Percentiles rank a stretch among this genome's conserved stretches.
These are phyloP conservation scores for Parmelia sp. DNA, from an alignment of 495 filamentous ascomycete genomes.

Conservation along the genomic window DNA sequence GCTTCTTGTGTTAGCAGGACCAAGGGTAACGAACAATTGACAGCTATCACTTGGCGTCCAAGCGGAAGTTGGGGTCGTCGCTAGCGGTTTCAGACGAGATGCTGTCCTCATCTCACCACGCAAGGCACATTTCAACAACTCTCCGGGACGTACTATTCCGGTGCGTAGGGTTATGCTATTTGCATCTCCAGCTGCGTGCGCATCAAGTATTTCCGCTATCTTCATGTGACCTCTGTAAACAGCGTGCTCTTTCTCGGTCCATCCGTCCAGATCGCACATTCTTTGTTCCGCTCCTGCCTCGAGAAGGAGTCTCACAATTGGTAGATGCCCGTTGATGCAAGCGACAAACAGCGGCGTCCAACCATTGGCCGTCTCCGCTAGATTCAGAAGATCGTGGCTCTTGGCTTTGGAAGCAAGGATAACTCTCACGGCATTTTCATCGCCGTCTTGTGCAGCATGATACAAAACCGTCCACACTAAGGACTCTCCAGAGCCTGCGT, in stretches of 20 bases:
- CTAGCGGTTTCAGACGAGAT: not conserved
- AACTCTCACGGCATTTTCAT: conserved; percentile 15
- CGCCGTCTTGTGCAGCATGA: conserved; percentile 6
- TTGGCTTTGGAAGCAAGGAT: conserved; percentile 14
- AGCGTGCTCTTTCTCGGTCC: conserved; percentile 29
- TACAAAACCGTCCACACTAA: not conserved
- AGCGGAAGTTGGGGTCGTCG: not conserved
- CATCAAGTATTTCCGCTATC: conserved; percentile 9
- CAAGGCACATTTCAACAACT: not conserved
- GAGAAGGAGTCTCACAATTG: conserved; percentile 48
- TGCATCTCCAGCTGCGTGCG: not conserved
- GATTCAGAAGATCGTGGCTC: conserved; percentile 15
- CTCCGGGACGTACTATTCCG: conserved; percentile 1
- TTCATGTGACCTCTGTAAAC: conserved; percentile 24
- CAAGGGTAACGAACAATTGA: conserved; percentile 12
- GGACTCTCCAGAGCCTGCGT: not conserved
- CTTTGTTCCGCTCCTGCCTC: conserved; percentile 52
- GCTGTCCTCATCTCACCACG: not conserved
- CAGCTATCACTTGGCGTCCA: not conserved
- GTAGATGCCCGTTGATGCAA: conserved; percentile 62
- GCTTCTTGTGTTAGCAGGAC: conserved; percentile 15
- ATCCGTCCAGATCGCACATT: conserved; percentile 21
- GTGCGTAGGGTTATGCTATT: not conserved
- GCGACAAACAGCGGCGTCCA: conserved; percentile 78
- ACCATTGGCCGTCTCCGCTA: conserved; percentile 59